A percentile compares a stretch with the other conserved stretches of the same genome.
These are phyloP conservation scores for Mycosarcoma mackinlayi DNA, from an alignment of 1,284 basidiomycete genomes.

Conservation along the genomic window DNA sequence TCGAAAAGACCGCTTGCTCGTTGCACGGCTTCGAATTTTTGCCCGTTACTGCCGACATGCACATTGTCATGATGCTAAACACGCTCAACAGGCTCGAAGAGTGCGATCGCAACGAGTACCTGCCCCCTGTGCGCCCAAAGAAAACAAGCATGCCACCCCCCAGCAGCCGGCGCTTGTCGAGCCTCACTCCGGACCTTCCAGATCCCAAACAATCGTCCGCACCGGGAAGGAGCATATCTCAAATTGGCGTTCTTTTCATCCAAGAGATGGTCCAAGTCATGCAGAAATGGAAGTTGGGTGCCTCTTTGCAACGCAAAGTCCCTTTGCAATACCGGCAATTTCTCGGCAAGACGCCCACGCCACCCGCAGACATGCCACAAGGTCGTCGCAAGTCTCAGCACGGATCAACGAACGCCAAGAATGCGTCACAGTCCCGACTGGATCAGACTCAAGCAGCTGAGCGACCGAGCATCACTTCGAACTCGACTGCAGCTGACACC, in stretches of 20 bases:
- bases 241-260: constrained; percentile 45
- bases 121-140: constrained; percentile 24
- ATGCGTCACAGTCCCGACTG: no score
- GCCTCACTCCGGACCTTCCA: constrained; percentile 16
- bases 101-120: constrained; percentile 48
- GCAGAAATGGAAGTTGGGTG: constrained; percentile 48
- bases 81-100: constrained; percentile 32
- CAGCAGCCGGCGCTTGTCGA: constrained; percentile 14
- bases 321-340: constrained; percentile 26
- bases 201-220: constrained; percentile 13
- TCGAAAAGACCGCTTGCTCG: constrained; percentile 48
- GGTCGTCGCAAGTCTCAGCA: neutral
- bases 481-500: neutral
- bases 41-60: constrained; percentile 35
- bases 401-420: neutral
- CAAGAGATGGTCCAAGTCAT: constrained; percentile 48
- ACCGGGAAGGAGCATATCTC: constrained; percentile 36
- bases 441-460: neutral
- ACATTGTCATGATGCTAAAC: constrained; percentile 39
- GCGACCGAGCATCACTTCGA: neutral
- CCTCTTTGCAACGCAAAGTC: constrained; percentile 28
- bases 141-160: constrained; percentile 23
- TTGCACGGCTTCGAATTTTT: constrained; percentile 37
- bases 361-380: neutral
- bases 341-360: constrained; percentile 7